These are phyloP conservation scores for Microsporum ferrugineum DNA, from an alignment of 2,329 filamentous ascomycete genomes.

Conservation along the genomic window DNA sequence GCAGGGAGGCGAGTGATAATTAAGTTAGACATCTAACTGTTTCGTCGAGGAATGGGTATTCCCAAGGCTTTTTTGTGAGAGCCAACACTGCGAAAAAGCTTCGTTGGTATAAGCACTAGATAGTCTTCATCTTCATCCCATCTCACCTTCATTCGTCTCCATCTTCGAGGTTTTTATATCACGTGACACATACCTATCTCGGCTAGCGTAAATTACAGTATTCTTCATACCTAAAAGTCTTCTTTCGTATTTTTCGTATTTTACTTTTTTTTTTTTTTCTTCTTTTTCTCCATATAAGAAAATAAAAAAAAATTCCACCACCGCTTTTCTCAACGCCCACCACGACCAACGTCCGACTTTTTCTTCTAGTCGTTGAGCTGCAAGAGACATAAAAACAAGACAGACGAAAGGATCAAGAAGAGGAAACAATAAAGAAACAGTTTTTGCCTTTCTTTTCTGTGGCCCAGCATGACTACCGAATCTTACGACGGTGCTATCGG, in stretches of 20 bases:
- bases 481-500: slow-evolving; percentile 99
- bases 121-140: too few species aligned
- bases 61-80: too few species aligned
- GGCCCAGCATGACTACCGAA: slow-evolving; percentile 78
- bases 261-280: background rate
- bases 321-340: background rate
- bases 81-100: too few species aligned
- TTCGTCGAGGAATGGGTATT: too few species aligned
- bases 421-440: background rate
- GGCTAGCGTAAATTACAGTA: slow-evolving; percentile 1
- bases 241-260: background rate
- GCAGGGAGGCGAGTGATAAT: too few species aligned
- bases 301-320: background rate
- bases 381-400: background rate
- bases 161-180: background rate
- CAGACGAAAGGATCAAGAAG: background rate
- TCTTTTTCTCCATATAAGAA: background rate
- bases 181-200: background rate
- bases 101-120: too few species aligned
- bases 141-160: background rate
- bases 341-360: background rate
- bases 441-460: slow-evolving; percentile 1
- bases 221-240: background rate
- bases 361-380: slow-evolving; percentile 1
- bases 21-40: too few species aligned